Evolutionary conservation across 805 yeast genomes (phyloP).

Genomic region (Metschnikowia baotianmanensis): DNA sequence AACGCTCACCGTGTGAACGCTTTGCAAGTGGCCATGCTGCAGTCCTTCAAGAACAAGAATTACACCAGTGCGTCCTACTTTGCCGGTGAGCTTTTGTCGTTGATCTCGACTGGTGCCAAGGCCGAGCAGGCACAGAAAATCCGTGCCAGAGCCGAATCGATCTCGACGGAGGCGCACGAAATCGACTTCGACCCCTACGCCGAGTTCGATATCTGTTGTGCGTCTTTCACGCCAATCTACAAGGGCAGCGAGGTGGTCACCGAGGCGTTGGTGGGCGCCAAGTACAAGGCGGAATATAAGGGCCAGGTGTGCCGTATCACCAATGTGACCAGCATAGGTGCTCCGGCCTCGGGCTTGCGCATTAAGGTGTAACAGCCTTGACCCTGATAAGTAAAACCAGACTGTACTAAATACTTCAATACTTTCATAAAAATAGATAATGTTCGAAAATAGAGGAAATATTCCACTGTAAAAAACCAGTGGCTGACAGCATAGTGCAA

Average conservation of each 20-base stretch:
- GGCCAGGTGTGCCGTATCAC: slow-evolving; percentile 81
- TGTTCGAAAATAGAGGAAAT: too few species aligned
- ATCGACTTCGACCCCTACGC: slow-evolving; percentile 92
- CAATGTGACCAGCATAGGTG: slow-evolving; percentile 75
- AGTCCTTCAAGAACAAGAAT: slow-evolving; percentile 84
- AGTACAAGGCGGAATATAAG: slow-evolving; percentile 71
- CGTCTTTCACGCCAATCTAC: slow-evolving; percentile 86
- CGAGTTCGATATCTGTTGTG: slow-evolving; percentile 85
- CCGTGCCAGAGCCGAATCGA: slow-evolving; percentile 73
- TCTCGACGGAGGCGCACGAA: slow-evolving; percentile 83
- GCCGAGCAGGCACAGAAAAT: slow-evolving; percentile 87
- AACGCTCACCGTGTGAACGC: slow-evolving; percentile 85
- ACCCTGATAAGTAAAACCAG: too few species aligned
- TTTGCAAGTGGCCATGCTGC: slow-evolving; percentile 91
- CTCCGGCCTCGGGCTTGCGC: slow-evolving; percentile 88
- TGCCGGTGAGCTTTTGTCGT: slow-evolving; percentile 77
- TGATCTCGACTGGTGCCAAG: slow-evolving; percentile 70
- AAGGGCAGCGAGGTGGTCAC: slow-evolving; percentile 62
- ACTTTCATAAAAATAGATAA: too few species aligned
- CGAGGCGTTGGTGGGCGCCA: slow-evolving; percentile 90
- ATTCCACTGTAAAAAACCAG: too few species aligned
- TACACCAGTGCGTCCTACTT: slow-evolving; percentile 85
- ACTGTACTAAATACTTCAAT: too few species aligned
- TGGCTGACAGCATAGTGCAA: too few species aligned
- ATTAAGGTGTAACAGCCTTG: slow-evolving; percentile 38